phyloP scores from a whole-genome alignment of 768 basidiomycete species.

The Tylopilus rubrobrunneus region DNA sequence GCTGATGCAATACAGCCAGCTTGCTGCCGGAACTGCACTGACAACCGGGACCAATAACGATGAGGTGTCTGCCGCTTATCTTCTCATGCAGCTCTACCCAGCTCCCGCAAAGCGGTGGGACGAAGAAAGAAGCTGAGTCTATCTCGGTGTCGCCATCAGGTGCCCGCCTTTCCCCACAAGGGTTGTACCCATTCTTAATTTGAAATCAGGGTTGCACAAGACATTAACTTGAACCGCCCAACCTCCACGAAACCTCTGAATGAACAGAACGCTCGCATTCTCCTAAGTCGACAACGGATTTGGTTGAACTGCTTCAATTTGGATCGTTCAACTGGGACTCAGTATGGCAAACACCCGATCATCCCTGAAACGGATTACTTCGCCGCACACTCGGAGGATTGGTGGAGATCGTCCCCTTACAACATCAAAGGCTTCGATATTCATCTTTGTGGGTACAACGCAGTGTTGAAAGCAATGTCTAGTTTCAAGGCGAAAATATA shows the following conservation, averaged over 20 bases:
- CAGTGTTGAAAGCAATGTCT: conserved; percentile 63
- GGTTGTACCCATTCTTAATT: conserved; percentile 4
- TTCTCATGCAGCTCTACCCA: conserved; percentile 72
- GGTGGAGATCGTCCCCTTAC: conserved; percentile 66
- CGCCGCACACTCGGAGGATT: conserved; percentile 62
- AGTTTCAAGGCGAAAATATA: conserved; percentile 62
- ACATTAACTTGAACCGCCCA: conserved; percentile 83
- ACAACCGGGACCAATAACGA: conserved; percentile 76
- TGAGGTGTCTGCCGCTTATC: conserved; percentile 82
- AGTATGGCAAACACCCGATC: conserved; percentile 85
- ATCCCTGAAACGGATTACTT: conserved; percentile 76
- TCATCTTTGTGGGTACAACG: conserved; percentile 74
- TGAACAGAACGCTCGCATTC: conserved; percentile 78
- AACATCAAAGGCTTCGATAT: conserved; percentile 77
- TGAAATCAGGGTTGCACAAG: conserved; percentile 71
- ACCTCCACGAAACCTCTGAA: conserved; percentile 69
- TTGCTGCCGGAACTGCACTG: conserved; percentile 73
- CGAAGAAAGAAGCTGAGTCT: conserved; percentile 87
- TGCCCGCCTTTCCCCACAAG: conserved; percentile 25
- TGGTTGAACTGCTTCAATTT: conserved; percentile 92
- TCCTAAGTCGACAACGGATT: conserved; percentile 83
- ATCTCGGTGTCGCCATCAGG: conserved; percentile 87
- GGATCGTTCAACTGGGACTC: conserved; percentile 82
- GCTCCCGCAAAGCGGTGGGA: conserved; percentile 79
- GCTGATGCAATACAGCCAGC: conserved; percentile 71